Percentiles rank a stretch among this genome's conserved stretches.
phyloP scores from a whole-genome alignment of 768 basidiomycete species.

The Amanita muscaria region DNA sequence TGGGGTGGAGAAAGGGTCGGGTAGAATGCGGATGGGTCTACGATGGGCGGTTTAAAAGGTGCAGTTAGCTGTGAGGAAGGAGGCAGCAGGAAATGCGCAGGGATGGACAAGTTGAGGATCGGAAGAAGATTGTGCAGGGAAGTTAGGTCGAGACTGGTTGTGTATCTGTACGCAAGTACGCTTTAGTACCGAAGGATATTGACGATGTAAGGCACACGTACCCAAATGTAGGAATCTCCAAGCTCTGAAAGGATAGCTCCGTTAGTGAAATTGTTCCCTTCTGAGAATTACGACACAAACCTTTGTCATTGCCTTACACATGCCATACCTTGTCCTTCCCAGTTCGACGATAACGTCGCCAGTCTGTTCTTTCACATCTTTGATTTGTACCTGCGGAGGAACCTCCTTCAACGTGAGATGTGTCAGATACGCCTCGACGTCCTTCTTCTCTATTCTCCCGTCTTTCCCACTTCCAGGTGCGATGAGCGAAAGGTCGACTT shows the following conservation, averaged over 20 bases:
- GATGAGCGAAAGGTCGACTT: conserved; percentile 49
- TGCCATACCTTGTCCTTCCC: conserved; percentile 67
- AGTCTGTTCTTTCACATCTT: background rate
- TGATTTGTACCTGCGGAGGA: background rate
- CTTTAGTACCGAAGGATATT: too few relatives aligned
- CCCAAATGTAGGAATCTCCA: conserved; percentile 84
- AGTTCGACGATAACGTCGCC: conserved; percentile 61
- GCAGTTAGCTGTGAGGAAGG: conserved; percentile 1
- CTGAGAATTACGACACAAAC: conserved; percentile 22
- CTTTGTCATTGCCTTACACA: conserved; percentile 90
- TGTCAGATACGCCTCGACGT: conserved; percentile 57
- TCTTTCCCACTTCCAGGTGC: conserved; percentile 64
- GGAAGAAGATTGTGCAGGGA: conserved; percentile 55
- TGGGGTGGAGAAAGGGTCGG: conserved; percentile 30
- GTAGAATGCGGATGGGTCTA: conserved; percentile 32
- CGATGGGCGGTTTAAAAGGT: conserved; percentile 15
- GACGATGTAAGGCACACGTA: conserved; percentile 25
- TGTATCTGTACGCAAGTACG: too few relatives aligned
- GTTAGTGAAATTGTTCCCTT: background rate
- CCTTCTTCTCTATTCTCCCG: conserved; percentile 67
- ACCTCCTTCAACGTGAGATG: background rate
- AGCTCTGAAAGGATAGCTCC: conserved; percentile 39
- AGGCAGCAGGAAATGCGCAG: conserved; percentile 35
- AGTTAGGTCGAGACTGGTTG: conserved; percentile 70
- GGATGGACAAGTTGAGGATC: conserved; percentile 60